Evolutionary conservation across 192 early-diverging fungal species (phyloP).

Genomic region (Geosiphon pyriformis): DNA sequence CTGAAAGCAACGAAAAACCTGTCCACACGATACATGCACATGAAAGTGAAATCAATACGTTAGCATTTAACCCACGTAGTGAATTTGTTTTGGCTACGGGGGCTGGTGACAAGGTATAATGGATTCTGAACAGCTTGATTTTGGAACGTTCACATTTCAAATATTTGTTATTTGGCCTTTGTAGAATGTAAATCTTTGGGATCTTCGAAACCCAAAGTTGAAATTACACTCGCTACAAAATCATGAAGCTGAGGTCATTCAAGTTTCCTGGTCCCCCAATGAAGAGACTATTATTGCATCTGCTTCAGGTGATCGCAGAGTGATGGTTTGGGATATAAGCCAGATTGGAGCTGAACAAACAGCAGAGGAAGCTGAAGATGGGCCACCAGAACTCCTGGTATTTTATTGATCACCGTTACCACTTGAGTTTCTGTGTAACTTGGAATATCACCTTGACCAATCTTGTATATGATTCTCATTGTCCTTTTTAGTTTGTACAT

Average conservation of each 20-base stretch:
- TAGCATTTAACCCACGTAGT: slow-evolving; percentile 87
- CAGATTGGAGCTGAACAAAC: slow-evolving; percentile 93
- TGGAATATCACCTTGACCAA: not conserved
- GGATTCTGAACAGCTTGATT: not conserved
- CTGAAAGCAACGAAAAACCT: slow-evolving; percentile 54
- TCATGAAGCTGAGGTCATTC: slow-evolving; percentile 89
- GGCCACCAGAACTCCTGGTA: slow-evolving; percentile 92
- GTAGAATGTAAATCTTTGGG: slow-evolving; percentile 89
- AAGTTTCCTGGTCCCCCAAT: slow-evolving; percentile 91
- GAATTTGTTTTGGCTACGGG: slow-evolving; percentile 91
- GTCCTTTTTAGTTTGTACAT: slow-evolving; percentile 75
- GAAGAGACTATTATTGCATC: slow-evolving; percentile 88
- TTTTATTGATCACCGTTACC: not conserved
- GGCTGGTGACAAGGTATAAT: slow-evolving; percentile 76
- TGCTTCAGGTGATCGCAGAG: slow-evolving; percentile 82
- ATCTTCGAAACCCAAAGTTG: slow-evolving; percentile 84
- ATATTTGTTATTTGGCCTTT: slow-evolving; percentile 3
- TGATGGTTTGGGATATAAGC: slow-evolving; percentile 92
- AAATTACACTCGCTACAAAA: slow-evolving; percentile 82
- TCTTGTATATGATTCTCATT: not conserved
- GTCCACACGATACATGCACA: slow-evolving; percentile 77
- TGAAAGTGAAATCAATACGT: slow-evolving; percentile 87
- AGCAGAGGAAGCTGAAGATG: slow-evolving; percentile 94
- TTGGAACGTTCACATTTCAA: not conserved
- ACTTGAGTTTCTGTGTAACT: not conserved